Evolutionary conservation across 768 basidiomycete genomes (phyloP), one percentile per base, ranked within the genome.

Genomic region (Gloeopeniophorella convolvens): DNA sequence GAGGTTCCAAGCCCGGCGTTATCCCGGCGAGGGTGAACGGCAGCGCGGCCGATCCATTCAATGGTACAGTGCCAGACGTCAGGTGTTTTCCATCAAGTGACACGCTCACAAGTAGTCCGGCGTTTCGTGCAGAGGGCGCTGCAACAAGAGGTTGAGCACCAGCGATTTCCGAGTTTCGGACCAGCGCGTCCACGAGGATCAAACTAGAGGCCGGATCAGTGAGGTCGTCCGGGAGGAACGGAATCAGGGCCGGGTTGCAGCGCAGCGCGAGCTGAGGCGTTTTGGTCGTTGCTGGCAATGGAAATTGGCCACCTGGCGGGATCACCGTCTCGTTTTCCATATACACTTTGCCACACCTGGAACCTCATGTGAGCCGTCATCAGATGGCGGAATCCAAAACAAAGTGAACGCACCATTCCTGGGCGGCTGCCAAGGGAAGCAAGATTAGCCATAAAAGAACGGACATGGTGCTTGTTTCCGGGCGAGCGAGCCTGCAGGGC

Each of bases 331-430:
- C 62, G 20, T 66, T 65, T 6, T 64, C 30, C 66, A 71, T 71
- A 58, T 63, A 78, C 54, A 76, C 70, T 60, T 78, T 77, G 34
- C 74, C 74, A 39, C 76, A 78, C 75, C 78, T 55, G 30, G 28
- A 9, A 33, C 16, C 5, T 26, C 5, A 21, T 15, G 20, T 36
- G 5, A 46, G 7, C 16, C 21, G 21, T 20, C 8, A 4, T 27
- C 15, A 18, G 6, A n/a, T 3, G 4, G 21, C 2, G 6, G 21
- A 13, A 15, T 24, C n/a, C 21, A 13, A 20, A 6, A 12, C 20
- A n/a, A 41, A 12, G n/a, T 15, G 4, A 30, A 18, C 26, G n/a
- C 8, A 48, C 47, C 47, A 48, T 48, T 16, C 31, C n/a, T 28
- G 36, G 10, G 37, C 36, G 9, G 15, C 23, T 20, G 16, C 47